Base-by-base conservation (phyloP, 2,329 filamentous ascomycete genomes). In the Verticillium tricorpus region DNA sequence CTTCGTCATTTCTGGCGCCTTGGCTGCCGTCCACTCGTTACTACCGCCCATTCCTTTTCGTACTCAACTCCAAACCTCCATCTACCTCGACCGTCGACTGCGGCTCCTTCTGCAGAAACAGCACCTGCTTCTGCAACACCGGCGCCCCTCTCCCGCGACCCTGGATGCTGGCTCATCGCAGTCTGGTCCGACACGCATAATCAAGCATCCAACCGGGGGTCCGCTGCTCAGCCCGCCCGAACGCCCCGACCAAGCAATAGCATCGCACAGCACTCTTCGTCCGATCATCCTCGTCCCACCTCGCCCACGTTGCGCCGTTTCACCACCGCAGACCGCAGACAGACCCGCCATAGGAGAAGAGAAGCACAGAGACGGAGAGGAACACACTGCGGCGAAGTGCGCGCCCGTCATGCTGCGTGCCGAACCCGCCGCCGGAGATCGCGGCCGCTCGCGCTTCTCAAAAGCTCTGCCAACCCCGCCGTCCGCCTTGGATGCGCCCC, bases 401-500 rank as follows among this genome's bases (percentile, higher is more conserved):
- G 7, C 54, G 31, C 15, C 54, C 25, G 54, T 56, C 54, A 56
- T 56, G 54, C 54, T 56, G 39, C 63, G 57, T 52, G 31, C 57
- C 60, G 54, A 56, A 34, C 25, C 54, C 32, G 9, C 40, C 40
- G 40, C 54, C 25, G 54, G 14, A 17, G 54, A 56, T 19, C 31
- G 25, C 54, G 25, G 54, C 28, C 54, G 77, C 60, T 85, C 83
- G 67, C 82, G 83, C 71, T 84, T 83, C 73, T 85, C 83, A 69
- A 86, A 86, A 74, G 83, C 82, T 37, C 74, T 86, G 65, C 84
- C 83, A 37, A 75, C 77, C 61, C 80, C 81, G 69, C 82, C 83
- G 60, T 72, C 77, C 60, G 40, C 40, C n/a, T 12, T 22, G 11
- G 40, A 50, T 50, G 40, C 40, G 9, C 22, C 61, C 50, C 40